phyloP scores from a whole-genome alignment of 1,284 basidiomycete species.

The Ustilago loliicola region DNA sequence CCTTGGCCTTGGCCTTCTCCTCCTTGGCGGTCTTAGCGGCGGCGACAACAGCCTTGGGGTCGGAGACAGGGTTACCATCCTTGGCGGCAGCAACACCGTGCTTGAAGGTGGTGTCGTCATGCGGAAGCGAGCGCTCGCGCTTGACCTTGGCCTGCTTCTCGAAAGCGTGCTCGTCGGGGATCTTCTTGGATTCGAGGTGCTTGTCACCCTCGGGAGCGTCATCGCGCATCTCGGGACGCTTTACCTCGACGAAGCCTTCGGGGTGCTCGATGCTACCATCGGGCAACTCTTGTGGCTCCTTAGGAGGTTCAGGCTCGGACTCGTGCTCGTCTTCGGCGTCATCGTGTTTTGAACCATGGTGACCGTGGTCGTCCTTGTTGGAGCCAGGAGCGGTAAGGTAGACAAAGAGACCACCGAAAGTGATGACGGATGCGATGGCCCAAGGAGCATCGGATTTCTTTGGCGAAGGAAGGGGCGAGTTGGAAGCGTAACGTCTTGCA shows the following conservation, averaged over 20 bases:
- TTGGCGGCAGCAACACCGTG: slow-evolving; percentile 54
- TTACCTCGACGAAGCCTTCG: slow-evolving; percentile 54
- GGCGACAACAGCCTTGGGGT: slow-evolving; percentile 48
- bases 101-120: slow-evolving; percentile 53
- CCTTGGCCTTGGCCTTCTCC: slow-evolving; percentile 43
- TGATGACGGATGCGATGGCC: slow-evolving; percentile 54
- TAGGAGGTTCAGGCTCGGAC: slow-evolving; percentile 24
- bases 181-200: slow-evolving; percentile 39
- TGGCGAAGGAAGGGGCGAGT: slow-evolving; percentile 11
- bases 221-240: slow-evolving; percentile 43
- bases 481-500: slow-evolving; percentile 31
- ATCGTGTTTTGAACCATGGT: slow-evolving; percentile 32
- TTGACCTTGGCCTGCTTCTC: slow-evolving; percentile 48
- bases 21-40: slow-evolving; percentile 43
- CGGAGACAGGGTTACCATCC: slow-evolving; percentile 52
- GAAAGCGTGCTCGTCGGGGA: slow-evolving; percentile 46
- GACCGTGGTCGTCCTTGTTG: slow-evolving; percentile 33
- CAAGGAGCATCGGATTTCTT: slow-evolving; percentile 49
- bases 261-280: slow-evolving; percentile 55
- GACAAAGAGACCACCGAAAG: slow-evolving; percentile 56
- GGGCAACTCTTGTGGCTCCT: slow-evolving; percentile 49
- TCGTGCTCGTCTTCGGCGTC: slow-evolving; percentile 23
- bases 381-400: slow-evolving; percentile 52
- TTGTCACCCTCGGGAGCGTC: slow-evolving; percentile 53
- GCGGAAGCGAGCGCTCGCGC: slow-evolving; percentile 32